These are phyloP conservation scores for Hapsidospora chrysogenum DNA, from an alignment of 495 filamentous ascomycete species.

Conservation along the genomic window DNA sequence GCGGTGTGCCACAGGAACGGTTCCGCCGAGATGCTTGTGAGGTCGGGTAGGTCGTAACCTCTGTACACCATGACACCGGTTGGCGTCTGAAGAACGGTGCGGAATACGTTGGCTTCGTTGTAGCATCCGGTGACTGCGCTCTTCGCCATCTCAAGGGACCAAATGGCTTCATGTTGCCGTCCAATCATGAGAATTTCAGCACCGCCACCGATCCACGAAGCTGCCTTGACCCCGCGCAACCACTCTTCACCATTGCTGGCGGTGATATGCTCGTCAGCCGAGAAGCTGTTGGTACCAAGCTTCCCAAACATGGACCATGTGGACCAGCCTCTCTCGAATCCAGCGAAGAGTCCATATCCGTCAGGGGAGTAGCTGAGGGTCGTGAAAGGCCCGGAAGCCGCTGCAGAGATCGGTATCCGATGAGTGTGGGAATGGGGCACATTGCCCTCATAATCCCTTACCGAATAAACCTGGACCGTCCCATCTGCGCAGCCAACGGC, in stretches of 20 bases:
- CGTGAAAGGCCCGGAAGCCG: conserved; percentile 49
- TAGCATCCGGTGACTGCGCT: conserved; percentile 84
- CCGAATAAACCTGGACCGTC: conserved; percentile 69
- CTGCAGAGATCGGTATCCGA: conserved; percentile 40
- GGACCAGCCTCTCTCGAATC: conserved; percentile 85
- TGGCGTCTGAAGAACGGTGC: conserved; percentile 75
- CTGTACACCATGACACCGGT: conserved; percentile 79
- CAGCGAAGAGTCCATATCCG: conserved; percentile 90
- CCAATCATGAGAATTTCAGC: conserved; percentile 66
- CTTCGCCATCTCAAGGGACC: conserved; percentile 80
- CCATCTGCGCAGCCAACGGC: conserved; percentile 76
- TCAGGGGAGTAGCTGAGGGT: conserved; percentile 84
- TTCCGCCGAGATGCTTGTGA: conserved; percentile 85
- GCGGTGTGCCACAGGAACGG: conserved; percentile 83
- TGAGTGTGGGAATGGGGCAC: conserved; percentile 80
- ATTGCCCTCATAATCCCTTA: conserved; percentile 82
- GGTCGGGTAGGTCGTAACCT: conserved; percentile 77
- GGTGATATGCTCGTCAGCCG: conserved; percentile 44
- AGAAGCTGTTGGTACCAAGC: conserved; percentile 64
- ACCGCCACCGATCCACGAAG: conserved; percentile 74
- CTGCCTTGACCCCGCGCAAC: conserved; percentile 57
- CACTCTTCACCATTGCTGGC: conserved; percentile 56
- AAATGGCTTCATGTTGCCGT: conserved; percentile 56
- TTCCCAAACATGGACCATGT: conserved; percentile 97
- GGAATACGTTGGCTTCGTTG: conserved; percentile 72